phyloP scores from a whole-genome alignment of 768 basidiomycete species.

The Tephrocybe sp. region DNA sequence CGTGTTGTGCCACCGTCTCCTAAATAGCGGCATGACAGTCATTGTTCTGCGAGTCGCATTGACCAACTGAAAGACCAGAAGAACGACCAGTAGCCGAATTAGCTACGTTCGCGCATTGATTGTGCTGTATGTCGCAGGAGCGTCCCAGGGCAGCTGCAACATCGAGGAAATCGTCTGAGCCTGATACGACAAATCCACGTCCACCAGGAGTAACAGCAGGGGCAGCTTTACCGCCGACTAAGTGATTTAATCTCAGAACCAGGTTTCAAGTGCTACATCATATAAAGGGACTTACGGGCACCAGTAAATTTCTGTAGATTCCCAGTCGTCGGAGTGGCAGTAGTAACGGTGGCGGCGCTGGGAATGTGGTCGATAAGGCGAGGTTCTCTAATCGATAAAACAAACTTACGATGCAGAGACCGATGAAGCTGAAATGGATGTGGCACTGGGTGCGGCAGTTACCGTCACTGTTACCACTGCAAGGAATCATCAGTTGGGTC shows the following conservation, averaged over 20 bases:
- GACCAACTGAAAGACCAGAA: constrained; percentile 36
- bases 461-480: constrained; percentile 26
- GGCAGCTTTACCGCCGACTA: constrained; percentile 43
- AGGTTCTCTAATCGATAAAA: not conserved
- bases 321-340: constrained; percentile 20
- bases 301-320: constrained; percentile 57
- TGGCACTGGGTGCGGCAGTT: constrained; percentile 10
- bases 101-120: constrained; percentile 50
- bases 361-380: not conserved
- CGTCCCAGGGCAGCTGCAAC: constrained; percentile 49
- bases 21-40: constrained; percentile 27
- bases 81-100: constrained; percentile 42
- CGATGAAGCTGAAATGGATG: not conserved
- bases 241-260: not conserved
- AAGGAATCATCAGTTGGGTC: not conserved
- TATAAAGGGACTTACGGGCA: constrained; percentile 33
- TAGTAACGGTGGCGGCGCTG: constrained; percentile 18
- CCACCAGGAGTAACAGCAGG: constrained; percentile 47
- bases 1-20: not conserved
- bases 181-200: constrained; percentile 46
- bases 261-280: not conserved
- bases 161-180: constrained; percentile 48
- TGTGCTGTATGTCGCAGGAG: constrained; percentile 60
- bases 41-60: constrained; percentile 38
- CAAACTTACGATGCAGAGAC: constrained; percentile 11